Conservation (phyloP, 495 filamentous ascomycete genomes). For the Aspergillus mulundensis region DNA sequence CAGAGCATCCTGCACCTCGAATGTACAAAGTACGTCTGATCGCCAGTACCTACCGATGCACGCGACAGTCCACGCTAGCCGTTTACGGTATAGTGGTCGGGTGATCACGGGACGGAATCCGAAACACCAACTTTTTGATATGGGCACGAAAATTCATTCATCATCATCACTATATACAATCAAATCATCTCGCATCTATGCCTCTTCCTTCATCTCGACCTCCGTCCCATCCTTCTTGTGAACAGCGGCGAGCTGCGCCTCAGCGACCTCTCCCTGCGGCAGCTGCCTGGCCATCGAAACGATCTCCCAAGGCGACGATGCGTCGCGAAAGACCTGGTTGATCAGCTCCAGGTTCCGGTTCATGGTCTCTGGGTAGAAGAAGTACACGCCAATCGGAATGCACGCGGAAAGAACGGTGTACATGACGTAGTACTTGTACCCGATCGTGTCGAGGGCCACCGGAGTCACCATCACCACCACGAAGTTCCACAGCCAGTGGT, state of each 20-base stretch:
- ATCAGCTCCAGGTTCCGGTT: conserved; percentile 64
- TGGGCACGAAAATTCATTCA: background rate
- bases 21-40: no score
- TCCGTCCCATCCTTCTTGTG: background rate
- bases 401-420: conserved; percentile 53
- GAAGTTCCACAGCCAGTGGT: conserved; percentile 53
- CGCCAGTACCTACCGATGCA: no score
- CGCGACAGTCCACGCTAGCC: no score
- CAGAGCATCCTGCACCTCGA: no score
- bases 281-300: background rate
- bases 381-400: conserved; percentile 57
- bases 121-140: no score
- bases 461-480: conserved; percentile 55
- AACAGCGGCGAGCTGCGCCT: background rate
- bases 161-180: background rate
- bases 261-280: background rate
- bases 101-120: background rate
- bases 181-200: background rate
- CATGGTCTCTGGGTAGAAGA: conserved; percentile 65
- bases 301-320: background rate
- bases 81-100: no score
- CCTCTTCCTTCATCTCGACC: background rate
- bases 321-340: conserved; percentile 47
- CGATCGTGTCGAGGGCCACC: conserved; percentile 51
- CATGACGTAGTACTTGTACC: conserved; percentile 58